Percentiles rank a stretch among this genome's conserved stretches.
Evolutionary conservation across 2,329 filamentous ascomycete genomes (phyloP).

Genomic region (Paraphoma chrysanthemicola): DNA sequence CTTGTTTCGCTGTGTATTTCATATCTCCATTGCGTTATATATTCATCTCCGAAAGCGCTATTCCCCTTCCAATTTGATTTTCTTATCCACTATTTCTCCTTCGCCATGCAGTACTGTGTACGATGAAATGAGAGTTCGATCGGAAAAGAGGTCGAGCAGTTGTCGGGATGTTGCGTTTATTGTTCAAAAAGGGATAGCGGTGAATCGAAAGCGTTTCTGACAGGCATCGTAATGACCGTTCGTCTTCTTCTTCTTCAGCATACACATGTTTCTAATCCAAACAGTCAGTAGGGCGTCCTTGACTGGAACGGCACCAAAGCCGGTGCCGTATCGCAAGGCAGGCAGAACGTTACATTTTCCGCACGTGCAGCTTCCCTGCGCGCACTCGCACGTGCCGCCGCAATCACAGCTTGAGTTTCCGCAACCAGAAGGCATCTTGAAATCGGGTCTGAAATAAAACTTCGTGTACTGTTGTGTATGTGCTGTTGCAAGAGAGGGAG

Average conservation of each 20-base stretch:
- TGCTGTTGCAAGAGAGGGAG: not conserved
- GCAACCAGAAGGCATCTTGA: conserved; percentile 36
- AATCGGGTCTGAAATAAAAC: conserved; percentile 2
- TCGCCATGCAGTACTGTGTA: no score
- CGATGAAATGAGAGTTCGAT: no score
- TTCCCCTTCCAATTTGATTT: not conserved
- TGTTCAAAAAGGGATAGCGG: not conserved
- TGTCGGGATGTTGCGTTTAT: no score
- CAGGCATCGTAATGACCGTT: no score
- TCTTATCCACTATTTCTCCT: not conserved
- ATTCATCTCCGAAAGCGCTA: not conserved
- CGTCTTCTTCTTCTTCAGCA: no score
- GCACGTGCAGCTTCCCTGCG: conserved; percentile 38
- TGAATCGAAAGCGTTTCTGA: not conserved
- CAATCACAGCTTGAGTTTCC: conserved; percentile 37
- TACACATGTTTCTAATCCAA: no score
- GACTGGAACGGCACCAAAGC: no score
- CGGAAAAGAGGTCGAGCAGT: no score
- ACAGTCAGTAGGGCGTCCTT: not conserved
- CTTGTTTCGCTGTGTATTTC: not conserved
- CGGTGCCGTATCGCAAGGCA: no score
- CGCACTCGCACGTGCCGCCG: conserved; percentile 34
- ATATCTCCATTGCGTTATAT: not conserved
- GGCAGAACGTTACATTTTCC: conserved; percentile 21
- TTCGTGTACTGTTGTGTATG: conserved; percentile 5